These are phyloP conservation scores for Triticum aestivum DNA, from an alignment of 176 grass and related monocot species.

Conservation along the genomic window DNA sequence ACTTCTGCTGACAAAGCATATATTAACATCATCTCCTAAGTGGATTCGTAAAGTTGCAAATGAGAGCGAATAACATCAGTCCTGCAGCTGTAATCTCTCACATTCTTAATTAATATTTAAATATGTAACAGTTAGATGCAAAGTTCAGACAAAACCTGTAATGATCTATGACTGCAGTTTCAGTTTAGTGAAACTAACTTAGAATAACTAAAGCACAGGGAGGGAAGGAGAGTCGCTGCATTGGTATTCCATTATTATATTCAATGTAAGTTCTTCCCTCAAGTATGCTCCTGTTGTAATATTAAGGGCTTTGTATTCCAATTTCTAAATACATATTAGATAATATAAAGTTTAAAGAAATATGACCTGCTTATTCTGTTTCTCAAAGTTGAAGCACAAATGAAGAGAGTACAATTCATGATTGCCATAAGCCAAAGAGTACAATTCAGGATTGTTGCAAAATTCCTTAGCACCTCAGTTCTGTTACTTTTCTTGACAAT, in stretches of 20 bases:
- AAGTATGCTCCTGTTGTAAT: no score
- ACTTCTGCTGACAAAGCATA: no score
- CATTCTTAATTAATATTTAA: no score
- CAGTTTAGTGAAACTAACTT: background rate
- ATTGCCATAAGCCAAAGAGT: slow-evolving; percentile 46
- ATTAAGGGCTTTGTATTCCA: no score
- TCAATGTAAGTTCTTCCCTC: background rate
- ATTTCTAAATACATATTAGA: no score
- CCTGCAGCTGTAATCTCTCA: no score
- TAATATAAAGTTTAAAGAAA: no score
- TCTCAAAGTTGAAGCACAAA: no score
- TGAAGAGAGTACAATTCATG: background rate
- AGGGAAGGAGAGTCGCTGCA: slow-evolving; percentile 42
- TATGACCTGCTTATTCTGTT: no score
- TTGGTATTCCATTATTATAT: slow-evolving; percentile 55
- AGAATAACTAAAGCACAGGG: background rate
- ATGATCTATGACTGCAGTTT: background rate
- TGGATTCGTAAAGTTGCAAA: no score
- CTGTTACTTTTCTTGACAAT: slow-evolving; percentile 69
- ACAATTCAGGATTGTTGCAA: slow-evolving; percentile 81
- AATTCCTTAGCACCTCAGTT: slow-evolving; percentile 71
- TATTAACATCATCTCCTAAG: no score
- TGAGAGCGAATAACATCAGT: no score
- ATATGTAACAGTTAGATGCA: background rate
- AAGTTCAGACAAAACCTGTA: background rate